These are phyloP conservation scores for Aspergillus ibericus DNA, from an alignment of 2,329 filamentous ascomycete species.

Conservation along the genomic window DNA sequence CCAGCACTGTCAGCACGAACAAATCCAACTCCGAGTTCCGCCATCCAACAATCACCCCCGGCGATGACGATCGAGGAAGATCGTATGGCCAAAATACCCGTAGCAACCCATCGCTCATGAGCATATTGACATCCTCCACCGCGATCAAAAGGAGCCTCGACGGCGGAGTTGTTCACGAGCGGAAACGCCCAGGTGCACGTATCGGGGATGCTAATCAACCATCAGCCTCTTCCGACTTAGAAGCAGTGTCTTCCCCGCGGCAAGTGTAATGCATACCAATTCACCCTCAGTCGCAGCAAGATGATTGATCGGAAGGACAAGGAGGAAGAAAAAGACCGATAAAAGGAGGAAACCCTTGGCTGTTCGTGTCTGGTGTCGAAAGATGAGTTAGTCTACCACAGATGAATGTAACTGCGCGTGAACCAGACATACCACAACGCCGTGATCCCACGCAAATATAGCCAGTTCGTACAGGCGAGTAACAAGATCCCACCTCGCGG, in stretches of 20 bases:
- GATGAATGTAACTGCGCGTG: constrained; percentile 4
- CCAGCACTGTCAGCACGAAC: constrained; percentile 83
- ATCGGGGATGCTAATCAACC: constrained; percentile 71
- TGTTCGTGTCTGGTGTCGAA: constrained; percentile 67
- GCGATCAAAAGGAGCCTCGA: constrained; percentile 81
- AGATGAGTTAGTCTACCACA: neutral
- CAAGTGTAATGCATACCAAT: constrained; percentile 60
- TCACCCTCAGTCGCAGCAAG: constrained; percentile 78
- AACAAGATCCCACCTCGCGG: constrained; percentile 97
- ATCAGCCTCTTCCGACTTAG: neutral
- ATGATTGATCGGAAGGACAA: constrained; percentile 80
- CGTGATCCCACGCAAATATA: constrained; percentile 98
- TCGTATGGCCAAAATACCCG: constrained; percentile 98
- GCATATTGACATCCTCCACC: constrained; percentile 59
- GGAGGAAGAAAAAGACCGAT: constrained; percentile 77
- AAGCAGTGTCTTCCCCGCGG: neutral
- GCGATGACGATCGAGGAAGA: constrained; percentile 66
- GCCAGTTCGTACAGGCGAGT: constrained; percentile 95
- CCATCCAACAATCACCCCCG: constrained; percentile 93
- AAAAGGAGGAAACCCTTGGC: constrained; percentile 82
- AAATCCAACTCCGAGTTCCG: constrained; percentile 88
- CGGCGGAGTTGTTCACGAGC: constrained; percentile 92
- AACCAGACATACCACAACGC: constrained; percentile 73
- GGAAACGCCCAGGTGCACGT: constrained; percentile 76
- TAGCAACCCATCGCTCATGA: constrained; percentile 78